Percentiles rank a stretch among this genome's conserved stretches.
Evolutionary conservation across 805 yeast species (phyloP).

Genomic region (Pichia ethanolica): DNA sequence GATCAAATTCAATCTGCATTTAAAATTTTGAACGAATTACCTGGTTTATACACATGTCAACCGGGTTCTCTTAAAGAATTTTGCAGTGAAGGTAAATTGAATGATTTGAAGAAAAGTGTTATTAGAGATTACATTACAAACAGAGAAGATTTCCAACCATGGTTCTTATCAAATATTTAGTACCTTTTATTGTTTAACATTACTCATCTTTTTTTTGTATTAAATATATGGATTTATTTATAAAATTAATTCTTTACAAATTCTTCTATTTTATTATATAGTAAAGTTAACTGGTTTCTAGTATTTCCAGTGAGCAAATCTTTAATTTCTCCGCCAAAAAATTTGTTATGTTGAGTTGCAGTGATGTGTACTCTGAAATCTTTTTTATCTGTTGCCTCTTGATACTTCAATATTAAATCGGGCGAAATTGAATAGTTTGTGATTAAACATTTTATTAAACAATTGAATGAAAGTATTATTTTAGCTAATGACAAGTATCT

Average conservation of each 20-base stretch:
- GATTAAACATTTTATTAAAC: conserved; percentile 11
- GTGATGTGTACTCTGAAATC: conserved; percentile 10
- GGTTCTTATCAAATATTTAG: conserved; percentile 28
- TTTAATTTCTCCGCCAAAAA: conserved; percentile 11
- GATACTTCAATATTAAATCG: conserved; percentile 16
- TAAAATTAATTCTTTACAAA: not conserved
- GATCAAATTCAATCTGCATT: conserved; percentile 40
- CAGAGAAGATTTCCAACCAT: conserved; percentile 54
- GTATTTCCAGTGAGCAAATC: not conserved
- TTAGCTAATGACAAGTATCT: conserved; percentile 11
- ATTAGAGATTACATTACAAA: conserved; percentile 4
- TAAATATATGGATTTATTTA: not conserved
- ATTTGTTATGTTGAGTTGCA: not conserved
- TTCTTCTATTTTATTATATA: conserved; percentile 3
- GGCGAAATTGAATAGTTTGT: conserved; percentile 16
- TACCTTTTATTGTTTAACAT: too few relatives aligned
- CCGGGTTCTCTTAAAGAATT: conserved; percentile 71
- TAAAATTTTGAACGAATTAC: conserved; percentile 61
- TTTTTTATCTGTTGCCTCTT: conserved; percentile 14
- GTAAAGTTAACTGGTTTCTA: conserved; percentile 4
- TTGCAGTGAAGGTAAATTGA: conserved; percentile 73
- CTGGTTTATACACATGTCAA: conserved; percentile 78
- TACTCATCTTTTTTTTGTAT: too few relatives aligned
- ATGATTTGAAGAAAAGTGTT: conserved; percentile 52
- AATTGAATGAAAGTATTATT: conserved; percentile 12